Percentiles rank a stretch among this genome's conserved stretches.
Conservation (phyloP, 2,329 filamentous ascomycete genomes). For the Fusarium tricinctum region DNA sequence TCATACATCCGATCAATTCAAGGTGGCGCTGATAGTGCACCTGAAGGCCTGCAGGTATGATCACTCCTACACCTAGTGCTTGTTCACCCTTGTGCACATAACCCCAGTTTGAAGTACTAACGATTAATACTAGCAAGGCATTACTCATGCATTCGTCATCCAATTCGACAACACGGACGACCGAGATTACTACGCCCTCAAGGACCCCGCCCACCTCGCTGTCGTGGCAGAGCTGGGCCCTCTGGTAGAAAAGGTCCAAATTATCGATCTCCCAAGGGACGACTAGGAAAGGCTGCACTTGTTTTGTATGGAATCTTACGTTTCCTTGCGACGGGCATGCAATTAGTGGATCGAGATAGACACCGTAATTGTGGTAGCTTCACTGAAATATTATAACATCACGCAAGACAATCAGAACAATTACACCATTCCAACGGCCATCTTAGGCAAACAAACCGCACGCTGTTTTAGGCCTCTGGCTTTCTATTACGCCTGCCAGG, state of each 20-base stretch:
- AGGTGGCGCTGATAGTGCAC: conserved; percentile 7
- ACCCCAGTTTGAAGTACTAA: background rate
- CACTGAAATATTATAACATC: too few species aligned
- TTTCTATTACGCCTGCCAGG: too few species aligned
- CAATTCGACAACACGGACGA: conserved; percentile 75
- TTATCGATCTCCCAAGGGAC: conserved; percentile 67
- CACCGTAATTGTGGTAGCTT: too few species aligned
- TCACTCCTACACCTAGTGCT: too few species aligned
- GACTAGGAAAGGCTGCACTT: background rate
- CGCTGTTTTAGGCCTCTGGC: too few species aligned
- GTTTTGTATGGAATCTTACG: too few species aligned
- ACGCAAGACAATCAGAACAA: too few species aligned
- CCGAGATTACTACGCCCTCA: conserved; percentile 74
- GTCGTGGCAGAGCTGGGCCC: conserved; percentile 66
- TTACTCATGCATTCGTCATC: conserved; percentile 10
- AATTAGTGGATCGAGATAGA: too few species aligned
- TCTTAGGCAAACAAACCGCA: too few species aligned
- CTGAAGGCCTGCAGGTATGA: conserved; percentile 2
- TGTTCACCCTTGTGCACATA: too few species aligned
- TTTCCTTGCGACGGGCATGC: too few species aligned
- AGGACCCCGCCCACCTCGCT: conserved; percentile 73
- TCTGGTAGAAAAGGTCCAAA: conserved; percentile 65
- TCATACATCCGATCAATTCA: background rate
- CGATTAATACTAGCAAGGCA: background rate
- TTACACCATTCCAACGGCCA: too few species aligned